Evolutionary conservation across 2,329 filamentous ascomycete species (phyloP), one percentile per base, ranked within the genome.

Genomic region (Chaetomium sp.): DNA sequence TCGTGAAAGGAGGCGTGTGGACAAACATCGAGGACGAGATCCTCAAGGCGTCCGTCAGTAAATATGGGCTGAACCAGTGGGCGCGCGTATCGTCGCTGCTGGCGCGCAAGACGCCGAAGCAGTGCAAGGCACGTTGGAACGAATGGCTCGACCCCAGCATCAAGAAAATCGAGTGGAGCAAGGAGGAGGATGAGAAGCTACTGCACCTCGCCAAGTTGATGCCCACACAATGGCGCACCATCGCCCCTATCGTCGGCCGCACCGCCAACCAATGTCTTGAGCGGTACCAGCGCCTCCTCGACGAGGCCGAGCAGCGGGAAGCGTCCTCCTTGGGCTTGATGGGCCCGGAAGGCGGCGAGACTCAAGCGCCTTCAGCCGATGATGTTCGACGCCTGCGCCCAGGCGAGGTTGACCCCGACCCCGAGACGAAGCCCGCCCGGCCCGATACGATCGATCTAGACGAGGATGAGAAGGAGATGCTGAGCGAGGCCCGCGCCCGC

Each of bases 401-500:
- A 6, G 95, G 95, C 70, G 95, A 99, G 80, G 85, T 97, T 67
- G 95, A 99, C 72, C 93, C 94, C n/a, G 94, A 98, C 73, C 93
- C 95, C 10, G 95, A 99, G 78, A 95, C 91, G 71, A 97, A 97
- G 77, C 95, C 95, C 62, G 95, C 95, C 42, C 86, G 93, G 66
- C 95, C 95, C 47, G 95, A 99, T 77, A 97, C 95, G 6, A 95
- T 99, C 75, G 95, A 99, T 78, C 87, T 99, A 73, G 95, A 99
- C 75, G 95, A 99, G 76, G 95, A 99, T 75, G 95, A 99, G 78
- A 98, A 99, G 81, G 95, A 99, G 79, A 99, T 99, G 95, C 79
- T 99, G 74, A 97, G 93, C 75, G 95, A 99, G 80, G 95, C 95
- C 71, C 91, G 95, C 75, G 95, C 95, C 63, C 92, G 95, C 80